Evolutionary conservation across 169 alveolate genomes (phyloP).

Genomic region (Pseudocohnilembus persalinus): DNA sequence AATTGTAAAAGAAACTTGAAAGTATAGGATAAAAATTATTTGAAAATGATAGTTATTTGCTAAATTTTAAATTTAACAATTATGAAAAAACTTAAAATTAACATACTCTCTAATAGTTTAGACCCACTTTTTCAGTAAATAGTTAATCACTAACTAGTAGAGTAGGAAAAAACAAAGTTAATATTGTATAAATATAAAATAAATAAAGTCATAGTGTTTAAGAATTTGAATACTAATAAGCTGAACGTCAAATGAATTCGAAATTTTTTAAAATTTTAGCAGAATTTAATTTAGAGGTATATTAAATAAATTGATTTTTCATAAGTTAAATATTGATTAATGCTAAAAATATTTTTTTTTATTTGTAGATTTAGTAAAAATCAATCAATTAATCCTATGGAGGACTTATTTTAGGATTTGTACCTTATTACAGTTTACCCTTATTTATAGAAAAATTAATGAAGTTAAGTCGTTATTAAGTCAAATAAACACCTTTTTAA

Average conservation of each 20-base stretch:
- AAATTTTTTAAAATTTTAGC: no score
- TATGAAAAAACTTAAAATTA: not conserved
- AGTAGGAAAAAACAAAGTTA: not conserved
- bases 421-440: no score
- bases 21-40: no score
- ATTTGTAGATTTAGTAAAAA: not conserved
- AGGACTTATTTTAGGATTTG: not conserved
- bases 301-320: no score
- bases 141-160: not conserved
- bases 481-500: no score
- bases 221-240: not conserved
- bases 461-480: no score
- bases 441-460: no score
- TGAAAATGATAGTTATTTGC: not conserved
- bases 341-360: no score
- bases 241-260: not conserved
- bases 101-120: no score
- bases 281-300: no score
- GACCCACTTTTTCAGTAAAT: not conserved
- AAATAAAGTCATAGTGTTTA: not conserved
- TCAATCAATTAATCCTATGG: not conserved
- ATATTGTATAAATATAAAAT: not conserved
- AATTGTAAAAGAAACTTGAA: not conserved
- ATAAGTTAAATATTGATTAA: not conserved
- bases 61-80: not conserved